phyloP scores from a whole-genome alignment of 2,329 filamentous ascomycete species.

The Fusarium mangiferae region DNA sequence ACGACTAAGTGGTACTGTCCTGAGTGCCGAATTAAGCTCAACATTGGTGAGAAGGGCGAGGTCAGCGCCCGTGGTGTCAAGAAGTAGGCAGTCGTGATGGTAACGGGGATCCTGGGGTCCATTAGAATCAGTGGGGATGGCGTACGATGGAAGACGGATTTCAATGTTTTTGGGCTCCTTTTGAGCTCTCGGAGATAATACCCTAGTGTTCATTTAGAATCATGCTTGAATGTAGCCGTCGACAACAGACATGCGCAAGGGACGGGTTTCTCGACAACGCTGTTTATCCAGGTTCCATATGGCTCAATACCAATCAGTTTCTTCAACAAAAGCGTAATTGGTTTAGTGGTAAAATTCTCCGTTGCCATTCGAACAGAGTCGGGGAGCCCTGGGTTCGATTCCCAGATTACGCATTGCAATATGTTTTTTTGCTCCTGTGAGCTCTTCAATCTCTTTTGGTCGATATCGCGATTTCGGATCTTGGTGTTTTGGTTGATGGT shows the following conservation, averaged over 20 bases:
- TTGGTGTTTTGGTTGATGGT: background rate
- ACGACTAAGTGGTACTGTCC: constrained; percentile 89
- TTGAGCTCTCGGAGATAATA: constrained; percentile 14
- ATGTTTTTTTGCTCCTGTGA: background rate
- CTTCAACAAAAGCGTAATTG: constrained; percentile 14
- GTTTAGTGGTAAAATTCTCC: constrained; percentile 28
- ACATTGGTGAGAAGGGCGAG: constrained; percentile 72
- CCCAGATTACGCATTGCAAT: constrained; percentile 13
- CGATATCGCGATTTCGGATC: background rate
- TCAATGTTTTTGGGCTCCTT: background rate
- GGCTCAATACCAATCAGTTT: background rate
- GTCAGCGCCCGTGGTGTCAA: constrained; percentile 68
- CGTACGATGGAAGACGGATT: background rate
- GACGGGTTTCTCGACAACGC: background rate
- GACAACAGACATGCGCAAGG: background rate
- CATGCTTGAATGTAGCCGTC: background rate
- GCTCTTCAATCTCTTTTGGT: background rate
- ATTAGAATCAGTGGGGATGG: background rate
- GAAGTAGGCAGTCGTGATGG: constrained; percentile 46
- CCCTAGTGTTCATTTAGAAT: background rate
- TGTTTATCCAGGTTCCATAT: background rate
- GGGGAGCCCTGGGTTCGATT: background rate
- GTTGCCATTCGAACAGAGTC: constrained; percentile 12
- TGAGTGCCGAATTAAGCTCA: constrained; percentile 72
- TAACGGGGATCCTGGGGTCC: constrained; percentile 5